These are phyloP conservation scores for Teratosphaeria zuluensis DNA, from an alignment of 2,329 filamentous ascomycete species.

Conservation along the genomic window DNA sequence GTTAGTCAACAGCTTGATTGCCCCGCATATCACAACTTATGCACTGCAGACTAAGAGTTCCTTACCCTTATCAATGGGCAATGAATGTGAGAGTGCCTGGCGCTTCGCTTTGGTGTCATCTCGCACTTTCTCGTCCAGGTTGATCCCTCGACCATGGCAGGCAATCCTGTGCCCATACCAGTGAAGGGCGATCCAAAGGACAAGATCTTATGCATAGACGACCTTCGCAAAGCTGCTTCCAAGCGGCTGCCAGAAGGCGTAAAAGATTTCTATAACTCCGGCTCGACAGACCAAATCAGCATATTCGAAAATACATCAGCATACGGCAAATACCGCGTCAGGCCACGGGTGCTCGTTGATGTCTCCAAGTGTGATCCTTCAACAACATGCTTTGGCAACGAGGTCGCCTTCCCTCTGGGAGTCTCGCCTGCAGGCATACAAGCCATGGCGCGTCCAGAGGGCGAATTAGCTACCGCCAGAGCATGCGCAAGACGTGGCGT, in stretches of 20 bases:
- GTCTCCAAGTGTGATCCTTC: constrained; percentile 29
- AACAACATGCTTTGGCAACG: constrained; percentile 35
- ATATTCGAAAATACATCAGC: constrained; percentile 45
- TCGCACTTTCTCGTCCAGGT: background rate
- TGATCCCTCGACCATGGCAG: constrained; percentile 5
- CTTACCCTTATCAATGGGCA: background rate
- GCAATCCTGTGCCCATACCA: constrained; percentile 6
- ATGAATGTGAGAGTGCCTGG: background rate
- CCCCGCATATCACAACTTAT: background rate
- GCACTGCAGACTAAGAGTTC: background rate
- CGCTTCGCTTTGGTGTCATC: background rate
- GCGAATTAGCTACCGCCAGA: constrained; percentile 40
- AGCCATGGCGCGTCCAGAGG: constrained; percentile 41
- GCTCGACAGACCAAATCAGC: constrained; percentile 46
- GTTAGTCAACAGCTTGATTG: background rate
- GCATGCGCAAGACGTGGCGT: constrained; percentile 36
- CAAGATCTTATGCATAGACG: constrained; percentile 26
- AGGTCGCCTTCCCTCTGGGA: constrained; percentile 40
- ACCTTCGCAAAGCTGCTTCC: constrained; percentile 24
- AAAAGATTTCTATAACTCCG: constrained; percentile 48
- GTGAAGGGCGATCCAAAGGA: background rate
- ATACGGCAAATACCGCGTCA: constrained; percentile 35
- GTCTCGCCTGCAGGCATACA: constrained; percentile 45
- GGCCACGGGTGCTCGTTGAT: constrained; percentile 28
- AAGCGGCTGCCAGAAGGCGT: constrained; percentile 9